These are phyloP conservation scores for Aspergillus novofumigatus DNA, from an alignment of 2,329 filamentous ascomycete species.

Conservation along the genomic window DNA sequence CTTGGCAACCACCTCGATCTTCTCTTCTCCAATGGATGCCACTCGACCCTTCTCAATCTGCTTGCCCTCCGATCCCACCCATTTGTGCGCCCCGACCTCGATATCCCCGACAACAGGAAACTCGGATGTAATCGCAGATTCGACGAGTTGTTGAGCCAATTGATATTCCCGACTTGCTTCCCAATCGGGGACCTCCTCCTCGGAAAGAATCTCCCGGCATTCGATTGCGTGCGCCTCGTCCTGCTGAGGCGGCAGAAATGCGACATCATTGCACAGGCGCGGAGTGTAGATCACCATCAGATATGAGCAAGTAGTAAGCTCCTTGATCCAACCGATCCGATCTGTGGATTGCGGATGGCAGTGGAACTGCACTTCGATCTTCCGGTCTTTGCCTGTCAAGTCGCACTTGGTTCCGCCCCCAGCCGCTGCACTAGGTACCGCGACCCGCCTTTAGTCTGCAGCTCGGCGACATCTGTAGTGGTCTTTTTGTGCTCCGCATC, in stretches of 20 bases:
- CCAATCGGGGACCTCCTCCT: slow-evolving; percentile 51
- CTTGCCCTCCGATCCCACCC: slow-evolving; percentile 53
- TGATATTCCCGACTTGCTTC: slow-evolving; percentile 35
- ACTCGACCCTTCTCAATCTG: slow-evolving; percentile 56
- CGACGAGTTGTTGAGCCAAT: slow-evolving; percentile 28
- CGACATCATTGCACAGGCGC: slow-evolving; percentile 78
- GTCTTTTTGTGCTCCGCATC: slow-evolving; percentile 25
- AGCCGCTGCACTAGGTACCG: slow-evolving; percentile 82
- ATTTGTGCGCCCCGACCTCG: slow-evolving; percentile 53
- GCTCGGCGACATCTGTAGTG: slow-evolving; percentile 51
- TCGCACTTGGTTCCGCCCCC: slow-evolving; percentile 80
- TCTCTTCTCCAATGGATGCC: slow-evolving; percentile 47
- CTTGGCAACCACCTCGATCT: slow-evolving; percentile 48
- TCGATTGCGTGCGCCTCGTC: slow-evolving; percentile 71
- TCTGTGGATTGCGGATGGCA: slow-evolving; percentile 73
- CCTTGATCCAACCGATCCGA: slow-evolving; percentile 88
- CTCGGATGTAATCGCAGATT: slow-evolving; percentile 25
- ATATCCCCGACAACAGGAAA: slow-evolving; percentile 53
- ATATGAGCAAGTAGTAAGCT: slow-evolving; percentile 85
- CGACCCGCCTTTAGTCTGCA: slow-evolving; percentile 78
- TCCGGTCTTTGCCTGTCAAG: slow-evolving; percentile 73
- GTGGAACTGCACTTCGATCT: slow-evolving; percentile 74
- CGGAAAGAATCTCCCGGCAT: slow-evolving; percentile 66
- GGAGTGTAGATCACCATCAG: slow-evolving; percentile 91
- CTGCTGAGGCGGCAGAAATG: slow-evolving; percentile 76